These are phyloP conservation scores for Solanum sitiens DNA, from an alignment of 257 asterid genomes.

Conservation along the genomic window DNA sequence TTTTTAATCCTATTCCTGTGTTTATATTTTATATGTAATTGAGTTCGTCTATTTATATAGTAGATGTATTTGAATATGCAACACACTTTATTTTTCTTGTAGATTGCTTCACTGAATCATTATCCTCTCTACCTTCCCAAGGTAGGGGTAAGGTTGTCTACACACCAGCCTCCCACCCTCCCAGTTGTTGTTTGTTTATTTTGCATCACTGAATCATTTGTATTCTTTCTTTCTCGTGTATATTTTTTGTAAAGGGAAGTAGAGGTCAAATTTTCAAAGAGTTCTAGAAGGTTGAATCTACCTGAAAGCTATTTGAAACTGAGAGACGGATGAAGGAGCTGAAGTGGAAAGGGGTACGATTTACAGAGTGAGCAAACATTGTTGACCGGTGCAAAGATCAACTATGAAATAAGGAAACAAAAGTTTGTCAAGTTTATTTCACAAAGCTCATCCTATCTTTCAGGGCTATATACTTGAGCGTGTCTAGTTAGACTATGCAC, in stretches of 20 bases:
- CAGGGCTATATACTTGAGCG: slow-evolving; percentile 32
- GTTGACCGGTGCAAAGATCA: slow-evolving; percentile 32
- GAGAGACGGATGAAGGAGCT: slow-evolving; percentile 44
- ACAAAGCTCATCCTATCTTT: slow-evolving; percentile 31
- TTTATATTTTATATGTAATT: background rate
- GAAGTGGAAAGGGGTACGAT: slow-evolving; percentile 56
- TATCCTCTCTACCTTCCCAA: background rate
- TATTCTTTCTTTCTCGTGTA: background rate
- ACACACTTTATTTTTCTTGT: background rate
- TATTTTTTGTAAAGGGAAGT: slow-evolving; percentile 22
- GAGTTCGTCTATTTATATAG: background rate
- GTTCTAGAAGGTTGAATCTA: slow-evolving; percentile 19
- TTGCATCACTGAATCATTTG: background rate
- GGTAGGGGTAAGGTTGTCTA: background rate
- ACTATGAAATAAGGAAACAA: slow-evolving; percentile 47
- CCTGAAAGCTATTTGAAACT: slow-evolving; percentile 27
- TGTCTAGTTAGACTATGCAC: background rate
- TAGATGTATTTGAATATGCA: background rate
- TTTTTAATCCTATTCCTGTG: no score
- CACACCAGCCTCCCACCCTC: background rate
- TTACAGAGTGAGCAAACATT: slow-evolving; percentile 47
- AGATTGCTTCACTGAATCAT: background rate
- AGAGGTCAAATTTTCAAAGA: slow-evolving; percentile 44
- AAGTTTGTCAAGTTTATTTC: slow-evolving; percentile 47
- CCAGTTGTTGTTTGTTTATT: background rate